Evolutionary conservation across 164 flowering plant species (phyloP).

Genomic region (Sedum album): DNA sequence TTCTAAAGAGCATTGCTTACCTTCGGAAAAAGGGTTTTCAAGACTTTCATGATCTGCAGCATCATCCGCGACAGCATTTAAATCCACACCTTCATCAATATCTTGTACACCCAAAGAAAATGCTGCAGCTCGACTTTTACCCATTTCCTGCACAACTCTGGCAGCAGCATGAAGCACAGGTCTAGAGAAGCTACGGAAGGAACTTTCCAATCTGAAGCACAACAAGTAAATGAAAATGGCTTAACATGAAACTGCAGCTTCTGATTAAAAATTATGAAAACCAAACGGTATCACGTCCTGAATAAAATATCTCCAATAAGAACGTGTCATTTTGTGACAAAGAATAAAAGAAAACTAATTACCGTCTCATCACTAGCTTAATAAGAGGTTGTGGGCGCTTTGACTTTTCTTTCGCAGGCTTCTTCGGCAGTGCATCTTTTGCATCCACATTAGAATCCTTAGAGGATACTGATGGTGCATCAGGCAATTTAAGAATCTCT

Average conservation of each 20-base stretch:
- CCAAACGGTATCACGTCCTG: not conserved
- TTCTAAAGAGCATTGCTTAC: slow-evolving; percentile 19
- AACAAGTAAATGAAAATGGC: not conserved
- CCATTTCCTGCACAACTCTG: slow-evolving; percentile 99
- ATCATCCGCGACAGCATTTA: slow-evolving; percentile 51
- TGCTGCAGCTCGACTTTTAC: slow-evolving; percentile 98
- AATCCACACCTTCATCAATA: slow-evolving; percentile 77
- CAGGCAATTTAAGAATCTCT: slow-evolving; percentile 93
- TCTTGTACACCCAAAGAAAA: slow-evolving; percentile 83
- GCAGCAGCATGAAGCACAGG: slow-evolving; percentile 99
- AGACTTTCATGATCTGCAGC: slow-evolving; percentile 55
- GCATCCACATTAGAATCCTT: slow-evolving; percentile 47
- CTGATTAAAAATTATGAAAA: not conserved
- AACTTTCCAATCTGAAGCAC: slow-evolving; percentile 72
- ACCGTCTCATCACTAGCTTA: slow-evolving; percentile 99
- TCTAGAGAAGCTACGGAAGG: slow-evolving; percentile 96
- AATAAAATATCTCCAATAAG: not conserved
- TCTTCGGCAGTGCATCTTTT: slow-evolving; percentile 53
- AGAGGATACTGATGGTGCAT: slow-evolving; percentile 62
- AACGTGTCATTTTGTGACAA: not conserved
- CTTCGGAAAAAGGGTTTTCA: slow-evolving; percentile 62
- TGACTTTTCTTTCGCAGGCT: slow-evolving; percentile 65
- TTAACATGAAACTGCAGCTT: not conserved
- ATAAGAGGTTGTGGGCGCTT: slow-evolving; percentile 96
- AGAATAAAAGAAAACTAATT: not conserved